Conservation (phyloP, 805 yeast genomes). For the Candida ficus region DNA sequence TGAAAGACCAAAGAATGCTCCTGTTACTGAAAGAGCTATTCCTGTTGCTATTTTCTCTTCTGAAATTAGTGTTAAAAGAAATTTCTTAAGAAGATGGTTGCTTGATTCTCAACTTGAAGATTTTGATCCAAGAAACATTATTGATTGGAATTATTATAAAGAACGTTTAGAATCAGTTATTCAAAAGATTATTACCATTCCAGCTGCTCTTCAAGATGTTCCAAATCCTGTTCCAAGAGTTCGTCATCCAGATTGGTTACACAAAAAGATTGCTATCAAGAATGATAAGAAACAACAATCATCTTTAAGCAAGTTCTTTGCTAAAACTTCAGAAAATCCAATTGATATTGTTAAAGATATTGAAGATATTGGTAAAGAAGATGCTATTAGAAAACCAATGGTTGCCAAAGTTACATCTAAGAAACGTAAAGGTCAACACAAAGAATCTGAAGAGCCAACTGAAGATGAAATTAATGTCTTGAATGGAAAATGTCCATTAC, state of each 20-base stretch:
- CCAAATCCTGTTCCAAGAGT: slow-evolving; percentile 93
- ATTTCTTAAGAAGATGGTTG: slow-evolving; percentile 81
- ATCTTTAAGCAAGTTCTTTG: slow-evolving; percentile 54
- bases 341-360: slow-evolving; percentile 53
- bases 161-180: slow-evolving; percentile 90
- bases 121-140: slow-evolving; percentile 81
- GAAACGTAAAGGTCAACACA: slow-evolving; percentile 29
- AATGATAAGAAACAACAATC: slow-evolving; percentile 72
- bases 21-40: slow-evolving; percentile 93
- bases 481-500: slow-evolving; percentile 57
- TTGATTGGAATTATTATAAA: slow-evolving; percentile 91
- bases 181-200: slow-evolving; percentile 92
- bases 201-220: slow-evolving; percentile 90
- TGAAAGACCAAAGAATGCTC: slow-evolving; percentile 73
- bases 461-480: slow-evolving; percentile 48
- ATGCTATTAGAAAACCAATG: slow-evolving; percentile 20
- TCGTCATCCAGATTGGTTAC: slow-evolving; percentile 91
- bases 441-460: slow-evolving; percentile 28
- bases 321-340: slow-evolving; percentile 37
- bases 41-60: slow-evolving; percentile 96
- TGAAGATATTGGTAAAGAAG: slow-evolving; percentile 58
- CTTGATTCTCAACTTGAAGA: slow-evolving; percentile 68
- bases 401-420: slow-evolving; percentile 34
- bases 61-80: slow-evolving; percentile 61
- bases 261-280: slow-evolving; percentile 50